Evolutionary conservation across 2,329 filamentous ascomycete species (phyloP), one percentile per base, ranked within the genome.

Genomic region (Fusarium sarcochroum): DNA sequence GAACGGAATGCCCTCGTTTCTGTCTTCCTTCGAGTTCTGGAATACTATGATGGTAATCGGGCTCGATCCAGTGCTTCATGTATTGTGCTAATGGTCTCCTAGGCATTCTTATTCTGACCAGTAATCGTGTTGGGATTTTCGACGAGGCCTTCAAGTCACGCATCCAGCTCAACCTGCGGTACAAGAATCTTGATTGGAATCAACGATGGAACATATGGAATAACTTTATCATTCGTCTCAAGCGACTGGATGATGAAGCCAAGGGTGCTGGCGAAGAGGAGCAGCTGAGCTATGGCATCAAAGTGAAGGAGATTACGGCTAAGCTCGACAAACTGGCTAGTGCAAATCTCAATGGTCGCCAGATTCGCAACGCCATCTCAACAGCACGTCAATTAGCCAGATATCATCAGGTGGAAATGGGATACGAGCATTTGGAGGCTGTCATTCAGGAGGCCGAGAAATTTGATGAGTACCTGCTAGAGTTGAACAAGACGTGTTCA

Each of bases 1-100:
- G 47, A 57, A 2, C 11, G 62, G 3, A 66, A 67, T 2, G 61
- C 56, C 1, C 6, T 67, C 0, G 57, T 62, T 0, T 55, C 54
- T 0, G 45, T 59, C 0, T 59, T 59, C 5, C 25, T 59, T 0
- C 18, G 50, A 9, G 51, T 46, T 1, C 2, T 59, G 0, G 50
- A 56, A 6, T 57, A 59, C 2, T 59, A 59, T 0, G 50, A 58
- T 6, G 47, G 54, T 52, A 6, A 27, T 10, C 10, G 9, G 27
- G 10, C 10, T 27, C 10, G 3, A 10, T 10, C 8, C 27, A 27
- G 27, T 10, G 10, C 27, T 27, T 27, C 27, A 11, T 27, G 10
- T 9, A 10, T 3, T 10, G 2, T 27, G 8, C 27, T 27, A 2
- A 1, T 25, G 14, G 11, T 49, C 3, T 0, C 10, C 1, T 2